Percentiles rank a stretch among this genome's conserved stretches.
phyloP scores from a whole-genome alignment of 805 yeast species.

The Clavispora asparagi region DNA sequence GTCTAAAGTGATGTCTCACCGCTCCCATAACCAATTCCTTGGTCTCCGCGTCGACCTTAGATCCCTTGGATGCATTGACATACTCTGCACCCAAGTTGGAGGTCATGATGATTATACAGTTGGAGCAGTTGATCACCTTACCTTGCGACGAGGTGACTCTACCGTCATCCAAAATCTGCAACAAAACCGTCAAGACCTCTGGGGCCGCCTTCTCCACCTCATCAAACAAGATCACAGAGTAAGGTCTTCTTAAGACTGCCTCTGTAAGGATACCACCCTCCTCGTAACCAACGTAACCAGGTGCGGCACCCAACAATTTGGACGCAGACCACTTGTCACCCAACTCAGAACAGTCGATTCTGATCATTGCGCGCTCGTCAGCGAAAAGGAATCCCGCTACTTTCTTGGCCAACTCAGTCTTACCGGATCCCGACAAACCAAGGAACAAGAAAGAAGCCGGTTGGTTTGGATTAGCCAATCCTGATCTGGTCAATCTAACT shows the following conservation, averaged over 20 bases:
- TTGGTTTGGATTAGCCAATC: constrained; percentile 92
- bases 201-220: constrained; percentile 99
- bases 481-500: constrained; percentile 87
- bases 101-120: constrained; percentile 91
- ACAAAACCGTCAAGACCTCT: constrained; percentile 85
- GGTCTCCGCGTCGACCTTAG: constrained; percentile 63
- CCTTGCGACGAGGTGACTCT: constrained; percentile 93
- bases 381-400: constrained; percentile 94
- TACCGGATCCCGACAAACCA: constrained; percentile 97
- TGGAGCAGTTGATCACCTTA: constrained; percentile 87
- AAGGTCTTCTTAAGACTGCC: constrained; percentile 85
- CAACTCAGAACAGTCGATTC: constrained; percentile 96
- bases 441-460: constrained; percentile 94
- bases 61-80: constrained; percentile 60
- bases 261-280: constrained; percentile 97
- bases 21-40: constrained; percentile 77
- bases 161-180: constrained; percentile 95
- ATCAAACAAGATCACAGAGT: constrained; percentile 93
- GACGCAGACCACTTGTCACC: constrained; percentile 95
- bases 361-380: constrained; percentile 93
- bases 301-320: constrained; percentile 93
- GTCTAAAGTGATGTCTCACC: constrained; percentile 88
- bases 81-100: constrained; percentile 95
- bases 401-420: constrained; percentile 96
- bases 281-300: constrained; percentile 92